A percentile compares a stretch with the other conserved stretches of the same genome.
These are phyloP conservation scores for Xylaria hypoxylon DNA, from an alignment of 2,329 filamentous ascomycete genomes.

Conservation along the genomic window DNA sequence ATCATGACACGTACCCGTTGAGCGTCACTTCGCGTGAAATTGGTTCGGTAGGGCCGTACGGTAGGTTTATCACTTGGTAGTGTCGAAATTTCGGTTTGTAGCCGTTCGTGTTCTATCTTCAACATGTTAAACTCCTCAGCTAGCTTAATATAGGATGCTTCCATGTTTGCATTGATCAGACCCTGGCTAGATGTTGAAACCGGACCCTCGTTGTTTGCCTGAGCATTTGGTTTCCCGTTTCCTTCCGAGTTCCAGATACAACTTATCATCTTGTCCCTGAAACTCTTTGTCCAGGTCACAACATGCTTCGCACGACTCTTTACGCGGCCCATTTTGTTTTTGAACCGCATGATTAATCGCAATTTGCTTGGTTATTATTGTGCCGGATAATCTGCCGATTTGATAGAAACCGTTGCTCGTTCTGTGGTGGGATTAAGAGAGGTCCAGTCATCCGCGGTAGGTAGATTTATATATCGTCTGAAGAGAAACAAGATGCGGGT, in stretches of 20 bases:
- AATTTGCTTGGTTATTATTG: no score
- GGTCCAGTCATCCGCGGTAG: no score
- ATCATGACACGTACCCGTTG: constrained; percentile 48
- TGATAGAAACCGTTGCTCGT: no score
- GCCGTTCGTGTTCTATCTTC: constrained; percentile 40
- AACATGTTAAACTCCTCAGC: background rate
- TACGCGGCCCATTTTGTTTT: no score
- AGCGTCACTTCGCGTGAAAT: constrained; percentile 54
- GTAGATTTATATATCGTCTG: background rate
- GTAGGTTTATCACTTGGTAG: constrained; percentile 54
- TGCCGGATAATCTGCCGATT: no score
- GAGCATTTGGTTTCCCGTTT: background rate
- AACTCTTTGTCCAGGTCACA: no score
- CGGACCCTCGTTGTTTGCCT: constrained; percentile 15
- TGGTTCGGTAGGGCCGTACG: constrained; percentile 55
- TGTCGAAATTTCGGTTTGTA: constrained; percentile 45
- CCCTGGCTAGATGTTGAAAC: constrained; percentile 27
- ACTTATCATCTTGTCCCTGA: no score
- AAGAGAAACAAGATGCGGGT: background rate
- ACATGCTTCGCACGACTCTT: no score
- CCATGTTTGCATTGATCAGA: background rate
- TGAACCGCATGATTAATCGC: no score
- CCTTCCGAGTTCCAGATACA: no score
- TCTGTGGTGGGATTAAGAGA: no score
- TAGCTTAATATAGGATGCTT: background rate